Evolutionary conservation across 495 filamentous ascomycete species (phyloP).

Genomic region (Ramalina peruviana): DNA sequence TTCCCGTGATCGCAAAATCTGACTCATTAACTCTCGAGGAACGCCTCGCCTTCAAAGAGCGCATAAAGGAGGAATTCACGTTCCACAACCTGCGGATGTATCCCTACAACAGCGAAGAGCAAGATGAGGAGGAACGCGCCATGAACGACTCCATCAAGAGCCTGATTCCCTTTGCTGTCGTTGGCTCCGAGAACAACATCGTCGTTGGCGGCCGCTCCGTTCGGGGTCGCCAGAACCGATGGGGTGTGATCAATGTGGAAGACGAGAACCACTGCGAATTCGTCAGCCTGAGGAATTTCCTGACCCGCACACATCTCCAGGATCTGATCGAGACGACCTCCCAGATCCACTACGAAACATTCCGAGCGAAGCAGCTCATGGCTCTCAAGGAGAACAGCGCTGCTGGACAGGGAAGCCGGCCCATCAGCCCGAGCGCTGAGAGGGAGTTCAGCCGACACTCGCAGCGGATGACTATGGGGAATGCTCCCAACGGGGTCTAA

Average conservation of each 20-base stretch:
- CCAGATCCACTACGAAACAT: constrained; percentile 99
- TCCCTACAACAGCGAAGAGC: constrained; percentile 97
- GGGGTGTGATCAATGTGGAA: constrained; percentile 99
- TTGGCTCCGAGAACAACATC: constrained; percentile 94
- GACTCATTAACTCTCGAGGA: constrained; percentile 95
- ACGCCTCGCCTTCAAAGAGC: constrained; percentile 88
- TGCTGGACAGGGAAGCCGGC: constrained; percentile 69
- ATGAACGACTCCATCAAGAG: constrained; percentile 93
- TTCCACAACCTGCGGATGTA: constrained; percentile 99
- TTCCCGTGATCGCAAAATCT: constrained; percentile 96
- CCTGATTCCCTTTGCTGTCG: constrained; percentile 95
- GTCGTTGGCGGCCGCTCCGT: constrained; percentile 96
- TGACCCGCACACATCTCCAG: constrained; percentile 90
- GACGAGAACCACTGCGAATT: constrained; percentile 99
- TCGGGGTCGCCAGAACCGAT: constrained; percentile 94
- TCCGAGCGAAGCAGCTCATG: constrained; percentile 97
- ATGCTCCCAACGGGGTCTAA: no score
- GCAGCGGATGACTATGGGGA: constrained; percentile 84
- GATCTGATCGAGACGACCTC: constrained; percentile 99
- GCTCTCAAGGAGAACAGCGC: constrained; percentile 96
- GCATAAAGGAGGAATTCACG: constrained; percentile 97
- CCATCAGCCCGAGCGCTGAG: constrained; percentile 88
- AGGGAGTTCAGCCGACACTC: constrained; percentile 92
- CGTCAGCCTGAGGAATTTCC: constrained; percentile 92
- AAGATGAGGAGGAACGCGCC: constrained; percentile 90